Base-by-base conservation (phyloP, 441 rosid genomes). In the Viola pubescens region DNA sequence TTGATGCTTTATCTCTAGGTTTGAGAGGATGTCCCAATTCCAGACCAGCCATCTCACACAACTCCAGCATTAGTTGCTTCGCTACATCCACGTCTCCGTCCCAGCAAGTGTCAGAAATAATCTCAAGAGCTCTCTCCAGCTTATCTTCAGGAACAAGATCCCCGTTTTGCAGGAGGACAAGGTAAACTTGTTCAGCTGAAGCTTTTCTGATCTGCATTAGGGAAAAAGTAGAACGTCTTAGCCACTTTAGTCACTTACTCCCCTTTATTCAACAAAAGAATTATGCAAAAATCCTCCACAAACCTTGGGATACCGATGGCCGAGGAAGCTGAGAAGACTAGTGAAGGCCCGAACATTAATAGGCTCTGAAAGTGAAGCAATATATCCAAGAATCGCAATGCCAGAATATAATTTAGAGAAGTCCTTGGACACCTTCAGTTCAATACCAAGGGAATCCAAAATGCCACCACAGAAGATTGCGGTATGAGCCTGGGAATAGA, bases 251-350 rank as follows among this genome's bases (percentile, higher is more conserved):
- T 43, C 34, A 26, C 34, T 43, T 2, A 26, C 34, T 26, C 34
- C 34, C 34, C 34, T 26, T 26, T 26, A 26, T 26, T 26, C 34
- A 26, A 26, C 2, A 26, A 26, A 26, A 26, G 34, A 26, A 26
- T 26, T 26, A 26, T 26, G 34, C 34, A 26, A 26, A 26, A 26
- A 1, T 16, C 37, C 52, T 16, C 56, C 16, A 59, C 67, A 10
- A 52, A 86, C 97, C 94, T 81, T 94, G 58, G 94, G 97, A 75
- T 81, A 94, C 52, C 87, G 83, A 73, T 89, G 94, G 64, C 73
- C 75, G 6, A 89, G 95, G 66, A 86, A 80, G 59, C 77, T 54
- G n/a, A 86, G 76, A 65, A 94, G 89, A 51, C 83, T 81, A 66
- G 79, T 60, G 65, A 89, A 83, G 7, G 97, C 95, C 41, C 70